These are phyloP conservation scores for Phaseolus coccineus DNA, from an alignment of 331 rosid species.

Conservation along the genomic window DNA sequence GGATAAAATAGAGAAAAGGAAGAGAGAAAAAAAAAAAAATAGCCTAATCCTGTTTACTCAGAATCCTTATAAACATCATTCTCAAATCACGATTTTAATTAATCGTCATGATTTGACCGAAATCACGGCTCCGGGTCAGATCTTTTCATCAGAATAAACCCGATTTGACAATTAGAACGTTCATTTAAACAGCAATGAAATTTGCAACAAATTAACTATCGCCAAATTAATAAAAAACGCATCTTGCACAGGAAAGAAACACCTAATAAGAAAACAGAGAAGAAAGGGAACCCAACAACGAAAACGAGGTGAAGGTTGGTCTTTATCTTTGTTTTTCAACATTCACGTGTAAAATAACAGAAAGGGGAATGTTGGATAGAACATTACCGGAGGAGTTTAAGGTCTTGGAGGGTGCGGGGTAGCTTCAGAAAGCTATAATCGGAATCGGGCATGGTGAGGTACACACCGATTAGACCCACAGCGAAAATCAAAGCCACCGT, in stretches of 20 bases:
- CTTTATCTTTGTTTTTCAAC: neutral
- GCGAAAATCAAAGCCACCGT: constrained; percentile 66
- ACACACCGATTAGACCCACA: constrained; percentile 67
- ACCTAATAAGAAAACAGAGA: neutral
- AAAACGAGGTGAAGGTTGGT: constrained; percentile 1
- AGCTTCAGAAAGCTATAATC: constrained; percentile 98
- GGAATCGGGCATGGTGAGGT: constrained; percentile 89
- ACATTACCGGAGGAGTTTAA: constrained; percentile 74
- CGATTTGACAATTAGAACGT: neutral
- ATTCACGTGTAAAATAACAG: neutral
- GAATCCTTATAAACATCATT: neutral
- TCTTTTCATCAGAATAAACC: constrained; percentile 24
- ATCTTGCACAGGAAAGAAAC: neutral
- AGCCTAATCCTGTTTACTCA: neutral
- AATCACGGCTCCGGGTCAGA: constrained; percentile 21
- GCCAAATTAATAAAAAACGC: neutral
- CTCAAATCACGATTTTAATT: neutral
- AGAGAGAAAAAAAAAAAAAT: neutral
- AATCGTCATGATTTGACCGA: neutral
- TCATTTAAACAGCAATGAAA: neutral
- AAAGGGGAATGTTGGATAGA: neutral
- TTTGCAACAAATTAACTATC: neutral
- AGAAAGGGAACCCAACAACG: neutral
- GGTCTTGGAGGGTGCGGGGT: constrained; percentile 87
- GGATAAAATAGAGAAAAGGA: neutral